A percentile compares a stretch with the other conserved stretches of the same genome.
Conservation (phyloP, 176 grass and related monocot genomes). For the Oryza rufipogon region DNA sequence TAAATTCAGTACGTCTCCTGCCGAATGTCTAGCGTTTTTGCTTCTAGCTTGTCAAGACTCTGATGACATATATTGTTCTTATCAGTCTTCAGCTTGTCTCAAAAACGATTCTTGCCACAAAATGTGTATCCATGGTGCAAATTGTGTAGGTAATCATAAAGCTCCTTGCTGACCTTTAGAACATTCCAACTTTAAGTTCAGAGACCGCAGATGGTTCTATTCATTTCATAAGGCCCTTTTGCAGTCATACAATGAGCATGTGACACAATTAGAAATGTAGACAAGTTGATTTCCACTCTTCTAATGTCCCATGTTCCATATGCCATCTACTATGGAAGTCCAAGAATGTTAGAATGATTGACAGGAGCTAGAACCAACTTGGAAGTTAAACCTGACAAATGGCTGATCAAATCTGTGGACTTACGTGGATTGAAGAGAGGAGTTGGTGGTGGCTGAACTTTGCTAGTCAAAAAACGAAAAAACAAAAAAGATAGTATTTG, state of each 20-base stretch:
- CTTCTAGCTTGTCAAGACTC: too few relatives aligned
- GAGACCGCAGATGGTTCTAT: background rate
- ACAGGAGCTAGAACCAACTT: background rate
- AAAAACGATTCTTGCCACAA: background rate
- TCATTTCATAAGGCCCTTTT: background rate
- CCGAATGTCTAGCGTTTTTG: too few relatives aligned
- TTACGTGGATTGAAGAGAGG: too few relatives aligned
- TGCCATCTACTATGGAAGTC: background rate
- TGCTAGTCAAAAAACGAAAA: too few relatives aligned
- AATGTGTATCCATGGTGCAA: background rate
- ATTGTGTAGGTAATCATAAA: too few relatives aligned
- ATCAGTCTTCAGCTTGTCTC: background rate
- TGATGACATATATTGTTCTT: too few relatives aligned
- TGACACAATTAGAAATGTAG: background rate
- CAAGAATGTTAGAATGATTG: slow-evolving; percentile 17
- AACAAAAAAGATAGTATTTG: background rate
- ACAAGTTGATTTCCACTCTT: background rate
- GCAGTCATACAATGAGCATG: background rate
- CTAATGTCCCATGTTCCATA: background rate
- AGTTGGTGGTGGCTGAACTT: too few relatives aligned
- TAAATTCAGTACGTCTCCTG: too few relatives aligned
- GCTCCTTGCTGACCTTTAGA: too few relatives aligned
- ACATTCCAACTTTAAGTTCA: background rate
- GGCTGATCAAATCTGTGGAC: background rate
- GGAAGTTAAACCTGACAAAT: background rate